Conservation (phyloP, 331 rosid genomes). For the Stylosanthes scabra region DNA sequence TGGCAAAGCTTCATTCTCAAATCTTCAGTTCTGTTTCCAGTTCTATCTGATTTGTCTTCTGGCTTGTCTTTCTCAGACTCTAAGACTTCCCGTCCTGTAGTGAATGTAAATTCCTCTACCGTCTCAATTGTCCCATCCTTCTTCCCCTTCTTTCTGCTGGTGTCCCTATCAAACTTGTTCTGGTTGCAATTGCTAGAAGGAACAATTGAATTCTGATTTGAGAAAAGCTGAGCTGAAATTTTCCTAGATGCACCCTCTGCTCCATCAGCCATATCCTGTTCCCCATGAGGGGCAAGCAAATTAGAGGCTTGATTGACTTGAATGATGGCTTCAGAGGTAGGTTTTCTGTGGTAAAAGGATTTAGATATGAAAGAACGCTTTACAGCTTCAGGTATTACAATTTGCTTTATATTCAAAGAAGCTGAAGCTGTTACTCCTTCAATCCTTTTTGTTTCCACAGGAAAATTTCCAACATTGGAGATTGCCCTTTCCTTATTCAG, state of each 20-base stretch:
- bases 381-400: constrained; percentile 46
- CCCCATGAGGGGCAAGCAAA: constrained; percentile 52
- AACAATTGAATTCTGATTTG: constrained; percentile 50
- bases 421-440: constrained; percentile 50
- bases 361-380: constrained; percentile 60
- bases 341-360: constrained; percentile 47
- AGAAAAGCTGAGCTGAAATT: constrained; percentile 44
- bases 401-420: constrained; percentile 46
- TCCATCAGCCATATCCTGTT: constrained; percentile 47
- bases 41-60: constrained; percentile 49
- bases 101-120: constrained; percentile 61
- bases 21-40: constrained; percentile 67
- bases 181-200: constrained; percentile 50
- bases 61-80: constrained; percentile 50
- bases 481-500: constrained; percentile 46
- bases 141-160: constrained; percentile 54
- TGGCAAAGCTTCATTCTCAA: constrained; percentile 87
- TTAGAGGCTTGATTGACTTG: constrained; percentile 50
- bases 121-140: constrained; percentile 48
- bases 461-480: constrained; percentile 46
- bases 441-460: constrained; percentile 44
- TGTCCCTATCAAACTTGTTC: constrained; percentile 50
- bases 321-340: constrained; percentile 49
- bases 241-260: constrained; percentile 47
- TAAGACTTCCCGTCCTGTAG: constrained; percentile 42